A percentile compares a stretch with the other conserved stretches of the same genome.
phyloP scores from a whole-genome alignment of 75 land plant genomes.

The Pinus taeda region DNA sequence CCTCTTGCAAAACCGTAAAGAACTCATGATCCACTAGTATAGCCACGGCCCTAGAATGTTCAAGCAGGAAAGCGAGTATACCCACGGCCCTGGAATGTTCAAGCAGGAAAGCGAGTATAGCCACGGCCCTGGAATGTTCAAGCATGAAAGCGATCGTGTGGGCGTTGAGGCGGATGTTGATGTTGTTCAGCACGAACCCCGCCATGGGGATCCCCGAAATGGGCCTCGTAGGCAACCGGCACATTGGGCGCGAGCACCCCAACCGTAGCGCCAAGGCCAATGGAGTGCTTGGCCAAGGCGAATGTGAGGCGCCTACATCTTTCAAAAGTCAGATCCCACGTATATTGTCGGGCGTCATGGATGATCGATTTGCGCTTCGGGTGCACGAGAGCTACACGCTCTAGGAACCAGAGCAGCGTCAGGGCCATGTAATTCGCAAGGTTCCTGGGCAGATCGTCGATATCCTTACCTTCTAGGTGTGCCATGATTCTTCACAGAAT shows the following conservation, averaged over 20 bases:
- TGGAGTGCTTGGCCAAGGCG: too few relatives aligned
- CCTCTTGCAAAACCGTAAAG: slow-evolving; percentile 62
- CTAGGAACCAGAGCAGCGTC: too few relatives aligned
- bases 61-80: slow-evolving; percentile 15
- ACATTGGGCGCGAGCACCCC: slow-evolving; percentile 83
- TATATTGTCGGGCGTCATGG: too few relatives aligned
- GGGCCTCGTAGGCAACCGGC: slow-evolving; percentile 25
- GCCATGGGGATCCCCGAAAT: slow-evolving; percentile 92
- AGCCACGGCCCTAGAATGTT: too few relatives aligned
- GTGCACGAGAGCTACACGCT: too few relatives aligned
- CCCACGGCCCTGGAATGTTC: slow-evolving; percentile 41
- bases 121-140: slow-evolving; percentile 63
- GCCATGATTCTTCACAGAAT: too few relatives aligned
- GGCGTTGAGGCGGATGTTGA: slow-evolving; percentile 86
- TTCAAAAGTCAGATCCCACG: too few relatives aligned
- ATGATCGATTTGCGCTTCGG: too few relatives aligned
- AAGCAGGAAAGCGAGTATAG: slow-evolving; percentile 19
- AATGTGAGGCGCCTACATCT: too few relatives aligned
- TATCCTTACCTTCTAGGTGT: too few relatives aligned
- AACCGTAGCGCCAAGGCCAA: slow-evolving; percentile 19
- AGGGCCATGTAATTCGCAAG: too few relatives aligned
- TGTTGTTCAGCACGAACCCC: slow-evolving; percentile 73
- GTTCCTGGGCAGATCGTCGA: too few relatives aligned
- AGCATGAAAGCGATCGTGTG: slow-evolving; percentile 70
- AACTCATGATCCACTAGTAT: slow-evolving; percentile 76